Conservation (phyloP, 768 basidiomycete genomes). For the Rhodotorula taiwanensis region DNA sequence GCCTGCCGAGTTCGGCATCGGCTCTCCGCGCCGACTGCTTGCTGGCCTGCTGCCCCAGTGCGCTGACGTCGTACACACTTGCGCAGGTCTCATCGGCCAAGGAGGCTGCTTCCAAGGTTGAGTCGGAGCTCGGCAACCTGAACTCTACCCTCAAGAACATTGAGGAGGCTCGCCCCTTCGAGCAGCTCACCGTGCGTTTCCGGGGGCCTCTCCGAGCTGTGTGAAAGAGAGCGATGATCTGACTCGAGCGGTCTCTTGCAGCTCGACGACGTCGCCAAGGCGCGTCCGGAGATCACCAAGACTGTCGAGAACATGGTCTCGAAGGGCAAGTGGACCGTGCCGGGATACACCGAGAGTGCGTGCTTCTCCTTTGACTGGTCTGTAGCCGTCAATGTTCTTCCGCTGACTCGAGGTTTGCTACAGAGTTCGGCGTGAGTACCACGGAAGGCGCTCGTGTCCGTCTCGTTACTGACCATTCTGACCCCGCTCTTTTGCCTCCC, state of each 20-base stretch:
- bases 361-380: neutral
- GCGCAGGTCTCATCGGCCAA: slow-evolving; percentile 74
- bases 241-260: slow-evolving; percentile 43
- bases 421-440: slow-evolving; percentile 27
- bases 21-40: neutral
- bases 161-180: slow-evolving; percentile 92
- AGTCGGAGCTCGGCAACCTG: slow-evolving; percentile 81
- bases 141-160: slow-evolving; percentile 93
- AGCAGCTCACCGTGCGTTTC: slow-evolving; percentile 83
- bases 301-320: slow-evolving; percentile 89
- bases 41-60: neutral
- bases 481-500: neutral
- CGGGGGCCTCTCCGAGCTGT: neutral
- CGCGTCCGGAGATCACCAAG: slow-evolving; percentile 84
- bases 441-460: neutral
- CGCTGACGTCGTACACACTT: neutral
- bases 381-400: neutral
- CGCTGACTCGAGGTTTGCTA: neutral
- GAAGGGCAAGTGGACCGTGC: slow-evolving; percentile 98
- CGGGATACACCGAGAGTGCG: slow-evolving; percentile 55
- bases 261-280: slow-evolving; percentile 82
- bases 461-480: neutral
- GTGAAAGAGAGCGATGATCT: neutral
- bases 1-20: no score
- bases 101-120: slow-evolving; percentile 82